Base-by-base conservation (phyloP, 179 eudicot species). In the Corrigiola litoralis region DNA sequence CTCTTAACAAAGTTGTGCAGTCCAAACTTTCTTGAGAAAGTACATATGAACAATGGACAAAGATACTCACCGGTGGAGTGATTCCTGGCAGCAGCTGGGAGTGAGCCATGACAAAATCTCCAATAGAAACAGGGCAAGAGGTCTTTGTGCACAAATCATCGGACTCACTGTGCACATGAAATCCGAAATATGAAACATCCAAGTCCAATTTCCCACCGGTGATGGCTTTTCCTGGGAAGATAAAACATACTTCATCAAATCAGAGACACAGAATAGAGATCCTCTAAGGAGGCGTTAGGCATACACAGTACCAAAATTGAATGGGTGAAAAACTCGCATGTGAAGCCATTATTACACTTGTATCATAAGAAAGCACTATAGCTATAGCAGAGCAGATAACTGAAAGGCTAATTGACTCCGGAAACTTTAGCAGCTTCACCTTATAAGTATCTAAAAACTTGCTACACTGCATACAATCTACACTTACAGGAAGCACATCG, bases 1-100 rank as follows among this genome's bases (percentile, higher is more conserved):
- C n/a, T n/a, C n/a, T n/a, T n/a, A n/a, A n/a, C n/a, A n/a, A n/a
- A n/a, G n/a, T n/a, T n/a, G n/a, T n/a, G n/a, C n/a, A n/a, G n/a
- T n/a, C n/a, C n/a, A n/a, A n/a, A n/a, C n/a, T n/a, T n/a, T n/a
- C n/a, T n/a, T n/a, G n/a, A n/a, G n/a, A n/a, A 23, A 49, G 54
- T 13, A 40, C 33, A 27, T 12, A 14, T 24, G 6, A 37, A 45
- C 4, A 12, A 14, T 14, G 34, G 50, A 55, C 53, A 50, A 36
- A 36, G 65, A 65, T n/a, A n/a, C 92, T 82, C 70, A 89, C 92
- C 55, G 92, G 92, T 40, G 92, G 90, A 72, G 92, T 82, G 51
- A 47, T 70, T 47, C 66, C 79, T 36, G 96, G 94, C 71, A 87
- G 69, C n/a, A 67, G 70, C 67, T 84, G 84, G 37, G 96, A 80